Base-by-base conservation (phyloP, 176 grass and related monocot species). In the Oryza meyeriana region DNA sequence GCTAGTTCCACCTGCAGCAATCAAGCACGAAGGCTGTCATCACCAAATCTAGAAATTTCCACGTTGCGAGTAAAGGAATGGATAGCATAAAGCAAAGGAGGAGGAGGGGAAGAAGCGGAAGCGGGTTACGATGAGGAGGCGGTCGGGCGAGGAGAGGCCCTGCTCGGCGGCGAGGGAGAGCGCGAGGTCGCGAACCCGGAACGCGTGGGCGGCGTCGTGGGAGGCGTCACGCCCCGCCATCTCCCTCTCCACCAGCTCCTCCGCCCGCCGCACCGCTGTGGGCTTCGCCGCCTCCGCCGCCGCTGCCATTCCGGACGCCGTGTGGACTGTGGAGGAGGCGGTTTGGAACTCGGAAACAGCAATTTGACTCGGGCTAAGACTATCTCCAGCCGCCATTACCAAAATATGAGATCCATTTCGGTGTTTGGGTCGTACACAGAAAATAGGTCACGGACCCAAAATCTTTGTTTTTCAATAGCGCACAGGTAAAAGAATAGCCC, bases 201-300 rank as follows among this genome's bases (percentile, higher is more conserved):
- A 85, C 71, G 90, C 95, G 81, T 98, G 95, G 1, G 90, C 90
- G 42, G 92, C 92, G 71, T 94, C 95, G 90, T 98, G 95, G 22
- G 95, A 98, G 44, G 90, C 92, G 79, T 98, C 92, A 52, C 92
- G 92, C 11, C 90, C 88, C 16, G 59, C 42, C 92, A 98, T 98
- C 52, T 88, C 82, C 75, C 84, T 79, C 75, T 76, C 92, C 81
- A 89, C 88, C 72, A 93, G 79, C 82, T 84, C 79, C 92, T 98
- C 95, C 16, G 95, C 92, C 28, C 68, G 85, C 62, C 84, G 74
- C 81, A 88, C 90, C 42, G 78, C 78, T 28, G 71, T 64, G 24
- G 66, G 76, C 78, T 72, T 92, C 84, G 16, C 77, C 79, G 6
- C 74, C 44, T 65, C 76, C 69, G 77, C 77, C 35, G 71, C 65